Percentiles rank a stretch among this genome's conserved stretches.
phyloP scores from a whole-genome alignment of 2,329 filamentous ascomycete genomes.

The Cladorrhinum sp. region DNA sequence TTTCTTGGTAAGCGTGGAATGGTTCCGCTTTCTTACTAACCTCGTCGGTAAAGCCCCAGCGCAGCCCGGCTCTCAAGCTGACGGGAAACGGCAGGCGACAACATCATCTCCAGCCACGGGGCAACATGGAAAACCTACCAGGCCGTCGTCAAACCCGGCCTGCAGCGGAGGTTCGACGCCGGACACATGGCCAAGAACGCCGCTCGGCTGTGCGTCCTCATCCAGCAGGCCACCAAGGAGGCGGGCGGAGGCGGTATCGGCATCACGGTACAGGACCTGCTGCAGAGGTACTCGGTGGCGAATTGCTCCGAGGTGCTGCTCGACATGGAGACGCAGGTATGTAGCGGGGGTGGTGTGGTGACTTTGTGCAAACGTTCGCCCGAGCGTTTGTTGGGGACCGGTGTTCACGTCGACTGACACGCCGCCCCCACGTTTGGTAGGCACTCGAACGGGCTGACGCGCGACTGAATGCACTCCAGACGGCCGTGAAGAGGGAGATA shows the following conservation, averaged over 20 bases:
- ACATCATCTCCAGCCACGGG: constrained; percentile 23
- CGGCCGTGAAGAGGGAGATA: constrained; percentile 20
- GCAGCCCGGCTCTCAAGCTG: too few species aligned
- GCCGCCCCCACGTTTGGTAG: too few species aligned
- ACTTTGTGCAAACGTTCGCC: too few species aligned
- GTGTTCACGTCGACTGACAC: too few species aligned
- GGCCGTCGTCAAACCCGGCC: constrained; percentile 16
- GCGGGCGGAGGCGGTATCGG: constrained; percentile 11
- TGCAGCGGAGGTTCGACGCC: constrained; percentile 16
- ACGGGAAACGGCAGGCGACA: constrained; percentile 12
- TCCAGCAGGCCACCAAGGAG: too few species aligned
- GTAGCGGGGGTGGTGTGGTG: too few species aligned
- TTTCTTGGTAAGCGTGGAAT: constrained; percentile 18
- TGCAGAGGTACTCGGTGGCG: constrained; percentile 22
- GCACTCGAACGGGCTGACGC: too few species aligned
- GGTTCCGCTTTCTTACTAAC: too few species aligned
- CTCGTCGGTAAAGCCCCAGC: too few species aligned
- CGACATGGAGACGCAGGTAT: too few species aligned
- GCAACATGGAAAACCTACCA: constrained; percentile 18
- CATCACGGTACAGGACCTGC: constrained; percentile 15
- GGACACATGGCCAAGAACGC: constrained; percentile 14
- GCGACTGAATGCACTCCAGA: too few species aligned
- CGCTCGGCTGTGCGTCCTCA: constrained; percentile 8
- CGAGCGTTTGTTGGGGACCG: too few species aligned
- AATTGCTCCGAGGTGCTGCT: constrained; percentile 23